Conservation (phyloP, 495 filamentous ascomycete species). For the Penicillium dipodomyicola region DNA sequence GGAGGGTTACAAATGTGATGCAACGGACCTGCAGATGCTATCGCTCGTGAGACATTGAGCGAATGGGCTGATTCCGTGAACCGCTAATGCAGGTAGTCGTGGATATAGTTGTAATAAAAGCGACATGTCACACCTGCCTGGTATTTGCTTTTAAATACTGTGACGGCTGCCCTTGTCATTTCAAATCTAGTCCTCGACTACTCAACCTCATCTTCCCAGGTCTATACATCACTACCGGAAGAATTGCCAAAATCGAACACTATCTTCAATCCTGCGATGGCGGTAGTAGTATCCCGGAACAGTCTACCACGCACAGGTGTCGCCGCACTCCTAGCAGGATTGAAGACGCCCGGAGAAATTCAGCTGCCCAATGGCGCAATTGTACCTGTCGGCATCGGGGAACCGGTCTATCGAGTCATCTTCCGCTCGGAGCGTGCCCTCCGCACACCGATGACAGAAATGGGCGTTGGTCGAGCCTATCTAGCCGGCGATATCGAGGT, state of each 20-base stretch:
- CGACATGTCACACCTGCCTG: not conserved
- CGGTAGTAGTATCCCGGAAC: not conserved
- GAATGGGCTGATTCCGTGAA: not conserved
- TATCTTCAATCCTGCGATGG: not conserved
- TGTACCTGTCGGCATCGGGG: slow-evolving; percentile 3
- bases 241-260: not conserved
- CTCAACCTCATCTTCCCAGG: not conserved
- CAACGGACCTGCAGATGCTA: too few relatives aligned
- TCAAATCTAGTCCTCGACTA: not conserved
- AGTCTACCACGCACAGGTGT: slow-evolving; percentile 18
- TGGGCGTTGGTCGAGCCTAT: slow-evolving; percentile 16
- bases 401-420: slow-evolving; percentile 11
- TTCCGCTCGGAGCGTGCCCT: slow-evolving; percentile 13
- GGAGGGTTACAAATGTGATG: too few relatives aligned
- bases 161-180: not conserved
- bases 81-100: not conserved
- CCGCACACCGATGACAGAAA: slow-evolving; percentile 16
- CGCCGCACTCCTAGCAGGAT: slow-evolving; percentile 15
- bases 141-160: not conserved
- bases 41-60: not conserved
- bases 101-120: not conserved
- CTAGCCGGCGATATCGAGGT: slow-evolving; percentile 15
- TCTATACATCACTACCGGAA: not conserved
- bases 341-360: slow-evolving; percentile 18
- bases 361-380: slow-evolving; percentile 14